Base-by-base conservation (phyloP, 805 yeast genomes). In the Candida maris region DNA sequence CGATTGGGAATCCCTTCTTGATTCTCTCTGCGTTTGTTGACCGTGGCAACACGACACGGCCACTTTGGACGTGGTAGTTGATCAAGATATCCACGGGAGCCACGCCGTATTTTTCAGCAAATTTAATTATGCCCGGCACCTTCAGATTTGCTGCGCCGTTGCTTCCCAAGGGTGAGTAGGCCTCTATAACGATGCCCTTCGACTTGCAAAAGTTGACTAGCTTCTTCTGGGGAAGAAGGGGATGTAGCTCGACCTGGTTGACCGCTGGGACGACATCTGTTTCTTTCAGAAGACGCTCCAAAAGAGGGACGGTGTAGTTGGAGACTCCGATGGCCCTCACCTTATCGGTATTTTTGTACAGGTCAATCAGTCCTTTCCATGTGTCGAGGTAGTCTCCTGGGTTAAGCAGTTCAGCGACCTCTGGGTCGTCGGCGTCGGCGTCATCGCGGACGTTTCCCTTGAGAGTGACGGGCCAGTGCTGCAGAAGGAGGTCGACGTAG, bases 321-420 rank as follows among this genome's bases (percentile, higher is more conserved):
- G 80, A 75, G 6, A 78, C 80, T 35, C 84, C 85, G 38, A 78
- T 66, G 19, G 78, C 70, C 46, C 60, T 73, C 7, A 68, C 66
- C 34, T 66, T 65, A 62, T 65, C 64, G 6, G 74, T 68, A 8
- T 68, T 70, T 33, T 60, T 69, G 60, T 77, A 89, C 28, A 83
- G 81, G 53, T 85, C 88, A 36, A 85, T 84, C 36, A 83, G 62
- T 46, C 81, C 79, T 51, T 79, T 78, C 44, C 73, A 75, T 13
- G 91, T 89, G 27, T 78, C 76, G n/a, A 91, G 57, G 37, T 48
- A 94, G 54, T 88, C 95, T 16, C 85, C 96, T 8, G 10, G 8
- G 39, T 79, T 84, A 29, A 87, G 94, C 41, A 75, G 75, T 45
- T 76, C 74, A 14, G 85, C 36, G 9, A 61, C 52, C 0, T 72